Conservation (phyloP, 805 yeast species). For the Hanseniaspora taiwanica region DNA sequence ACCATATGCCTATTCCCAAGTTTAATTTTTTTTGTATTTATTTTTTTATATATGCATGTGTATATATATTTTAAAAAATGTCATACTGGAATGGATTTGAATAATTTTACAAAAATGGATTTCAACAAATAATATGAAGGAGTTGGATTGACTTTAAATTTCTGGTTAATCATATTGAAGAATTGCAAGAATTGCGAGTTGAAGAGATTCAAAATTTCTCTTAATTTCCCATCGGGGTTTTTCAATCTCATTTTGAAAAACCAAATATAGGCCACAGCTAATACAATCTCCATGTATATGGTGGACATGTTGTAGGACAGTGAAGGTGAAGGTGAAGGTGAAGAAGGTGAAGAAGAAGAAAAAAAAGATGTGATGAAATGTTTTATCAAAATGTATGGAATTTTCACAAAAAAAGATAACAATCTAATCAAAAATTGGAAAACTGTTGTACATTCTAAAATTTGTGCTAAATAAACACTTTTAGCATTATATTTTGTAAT, state of each 20-base stretch:
- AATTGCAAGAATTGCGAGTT: neutral
- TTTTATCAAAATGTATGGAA: neutral
- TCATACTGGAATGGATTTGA: neutral
- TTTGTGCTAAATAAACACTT: neutral
- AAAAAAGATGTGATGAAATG: too few species aligned
- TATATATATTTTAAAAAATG: neutral
- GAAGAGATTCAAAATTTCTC: neutral
- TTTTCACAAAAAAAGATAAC: neutral
- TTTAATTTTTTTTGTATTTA: neutral
- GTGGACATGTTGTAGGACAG: too few species aligned
- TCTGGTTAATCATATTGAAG: neutral
- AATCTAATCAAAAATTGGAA: slow-evolving; percentile 1
- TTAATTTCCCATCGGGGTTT: neutral
- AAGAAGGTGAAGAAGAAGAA: too few species aligned
- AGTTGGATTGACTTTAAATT: neutral
- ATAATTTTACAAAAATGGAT: neutral
- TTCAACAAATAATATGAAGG: neutral
- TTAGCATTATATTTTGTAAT: neutral
- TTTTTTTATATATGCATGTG: neutral
- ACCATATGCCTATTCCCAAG: slow-evolving; percentile 5
- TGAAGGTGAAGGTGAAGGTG: too few species aligned
- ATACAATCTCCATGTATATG: neutral
- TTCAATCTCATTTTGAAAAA: slow-evolving; percentile 1
- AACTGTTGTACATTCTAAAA: neutral
- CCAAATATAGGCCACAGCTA: neutral